Evolutionary conservation across 352 stramenopile species (phyloP).

Genomic region (Phytophthora chlamydospora): DNA sequence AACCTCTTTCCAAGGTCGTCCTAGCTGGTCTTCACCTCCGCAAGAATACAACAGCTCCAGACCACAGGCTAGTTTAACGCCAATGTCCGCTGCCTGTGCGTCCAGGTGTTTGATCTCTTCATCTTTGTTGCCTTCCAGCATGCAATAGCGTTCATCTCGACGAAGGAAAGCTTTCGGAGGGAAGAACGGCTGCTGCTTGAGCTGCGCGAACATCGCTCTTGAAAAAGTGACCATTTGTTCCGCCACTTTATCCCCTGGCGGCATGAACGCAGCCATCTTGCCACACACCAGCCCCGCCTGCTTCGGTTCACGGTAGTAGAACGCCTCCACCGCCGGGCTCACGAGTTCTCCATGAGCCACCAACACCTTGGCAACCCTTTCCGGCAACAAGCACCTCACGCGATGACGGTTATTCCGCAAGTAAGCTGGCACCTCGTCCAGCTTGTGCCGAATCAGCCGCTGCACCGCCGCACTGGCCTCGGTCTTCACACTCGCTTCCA

Average conservation of each 20-base stretch:
- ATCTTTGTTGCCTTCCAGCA: conserved; percentile 12
- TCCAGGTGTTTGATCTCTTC: conserved; percentile 25
- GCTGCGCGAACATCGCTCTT: conserved; percentile 83
- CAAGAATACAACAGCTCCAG: conserved; percentile 72
- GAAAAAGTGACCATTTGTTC: conserved; percentile 65
- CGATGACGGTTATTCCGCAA: conserved; percentile 58
- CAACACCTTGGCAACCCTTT: conserved; percentile 43
- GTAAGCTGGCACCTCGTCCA: conserved; percentile 46
- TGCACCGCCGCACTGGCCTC: conserved; percentile 51
- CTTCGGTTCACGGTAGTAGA: conserved; percentile 77
- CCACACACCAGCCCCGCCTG: conserved; percentile 50
- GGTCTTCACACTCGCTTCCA: conserved; percentile 22
- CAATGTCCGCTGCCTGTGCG: conserved; percentile 56
- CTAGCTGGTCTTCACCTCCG: conserved; percentile 52
- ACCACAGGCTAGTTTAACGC: conserved; percentile 79
- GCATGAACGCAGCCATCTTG: conserved; percentile 63
- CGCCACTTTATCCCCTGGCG: conserved; percentile 19
- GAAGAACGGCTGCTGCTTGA: conserved; percentile 81
- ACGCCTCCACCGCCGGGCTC: conserved; percentile 62
- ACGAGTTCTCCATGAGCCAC: conserved; percentile 35
- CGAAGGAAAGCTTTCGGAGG: conserved; percentile 63
- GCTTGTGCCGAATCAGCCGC: conserved; percentile 42
- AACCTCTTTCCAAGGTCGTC: conserved; percentile 37
- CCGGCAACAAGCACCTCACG: conserved; percentile 54
- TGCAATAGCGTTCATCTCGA: conserved; percentile 25